Percentiles rank a stretch among this genome's conserved stretches.
These are phyloP conservation scores for Gleditsia sinensis DNA, from an alignment of 306 rosid genomes.

Conservation along the genomic window DNA sequence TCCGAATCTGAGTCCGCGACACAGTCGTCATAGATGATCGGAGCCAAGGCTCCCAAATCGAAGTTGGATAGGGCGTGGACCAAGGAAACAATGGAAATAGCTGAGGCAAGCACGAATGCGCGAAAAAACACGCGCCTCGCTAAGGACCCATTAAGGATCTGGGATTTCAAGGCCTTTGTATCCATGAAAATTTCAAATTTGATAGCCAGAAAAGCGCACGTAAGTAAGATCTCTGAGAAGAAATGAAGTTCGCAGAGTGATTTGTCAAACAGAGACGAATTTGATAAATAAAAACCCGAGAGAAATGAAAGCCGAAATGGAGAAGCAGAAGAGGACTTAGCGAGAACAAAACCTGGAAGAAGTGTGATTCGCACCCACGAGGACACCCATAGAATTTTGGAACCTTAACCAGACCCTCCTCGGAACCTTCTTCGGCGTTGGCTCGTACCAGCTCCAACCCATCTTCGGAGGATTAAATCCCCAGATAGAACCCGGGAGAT, in stretches of 20 bases:
- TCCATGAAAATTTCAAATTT: constrained; percentile 41
- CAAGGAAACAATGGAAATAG: constrained; percentile 57
- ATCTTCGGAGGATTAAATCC: constrained; percentile 19
- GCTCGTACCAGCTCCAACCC: constrained; percentile 54
- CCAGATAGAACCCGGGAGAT: background rate
- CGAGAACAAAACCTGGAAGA: constrained; percentile 97
- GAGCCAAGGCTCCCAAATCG: constrained; percentile 45
- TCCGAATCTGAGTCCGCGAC: constrained; percentile 26
- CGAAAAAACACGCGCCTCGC: constrained; percentile 66
- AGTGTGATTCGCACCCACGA: constrained; percentile 97
- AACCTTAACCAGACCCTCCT: constrained; percentile 76
- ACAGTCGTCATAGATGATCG: constrained; percentile 46
- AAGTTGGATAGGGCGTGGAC: constrained; percentile 47
- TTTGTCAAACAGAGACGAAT: background rate
- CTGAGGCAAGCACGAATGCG: constrained; percentile 54
- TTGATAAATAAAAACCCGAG: constrained; percentile 11
- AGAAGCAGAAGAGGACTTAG: constrained; percentile 34
- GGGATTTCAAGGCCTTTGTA: constrained; percentile 43
- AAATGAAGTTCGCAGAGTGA: background rate
- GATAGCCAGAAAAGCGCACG: background rate
- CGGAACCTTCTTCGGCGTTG: constrained; percentile 50
- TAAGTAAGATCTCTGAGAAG: background rate
- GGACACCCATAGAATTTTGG: constrained; percentile 81
- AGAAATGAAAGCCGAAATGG: constrained; percentile 33
- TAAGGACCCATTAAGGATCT: constrained; percentile 59